These are phyloP conservation scores for Russula lepida DNA, from an alignment of 768 basidiomycete genomes.

Conservation along the genomic window DNA sequence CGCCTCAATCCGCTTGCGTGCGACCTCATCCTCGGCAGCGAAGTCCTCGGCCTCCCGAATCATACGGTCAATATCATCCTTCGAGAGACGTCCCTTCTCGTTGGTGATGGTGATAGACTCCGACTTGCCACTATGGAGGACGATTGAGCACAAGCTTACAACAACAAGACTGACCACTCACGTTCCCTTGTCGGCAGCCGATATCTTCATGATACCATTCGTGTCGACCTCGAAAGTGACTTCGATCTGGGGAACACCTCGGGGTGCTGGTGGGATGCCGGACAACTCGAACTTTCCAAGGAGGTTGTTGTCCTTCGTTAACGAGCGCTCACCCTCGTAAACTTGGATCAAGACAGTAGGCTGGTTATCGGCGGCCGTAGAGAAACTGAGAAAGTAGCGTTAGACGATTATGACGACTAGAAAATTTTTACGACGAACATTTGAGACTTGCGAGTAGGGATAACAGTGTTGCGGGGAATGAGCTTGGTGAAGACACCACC, in stretches of 20 bases:
- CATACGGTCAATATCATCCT: conserved; percentile 84
- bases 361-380: conserved; percentile 84
- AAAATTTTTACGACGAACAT: conserved; percentile 41
- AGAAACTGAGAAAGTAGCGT: conserved; percentile 36
- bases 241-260: conserved; percentile 96
- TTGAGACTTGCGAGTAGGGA: conserved; percentile 95
- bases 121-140: conserved; percentile 58
- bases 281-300: conserved; percentile 95
- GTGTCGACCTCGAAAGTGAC: conserved; percentile 95
- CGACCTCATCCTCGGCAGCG: conserved; percentile 65
- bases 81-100: conserved; percentile 75
- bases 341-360: conserved; percentile 96
- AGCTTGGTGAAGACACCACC: conserved; percentile 98
- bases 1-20: conserved; percentile 78
- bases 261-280: conserved; percentile 88
- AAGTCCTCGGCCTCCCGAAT: conserved; percentile 90
- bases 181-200: conserved; percentile 92
- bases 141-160: background rate
- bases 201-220: conserved; percentile 93
- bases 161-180: conserved; percentile 23
- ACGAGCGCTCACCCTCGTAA: conserved; percentile 91
- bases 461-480: conserved; percentile 95
- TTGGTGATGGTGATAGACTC: conserved; percentile 92
- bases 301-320: conserved; percentile 98
- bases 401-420: conserved; percentile 1